Evolutionary conservation across 1,284 basidiomycete genomes (phyloP).

Genomic region (Macrocybe sp.): DNA sequence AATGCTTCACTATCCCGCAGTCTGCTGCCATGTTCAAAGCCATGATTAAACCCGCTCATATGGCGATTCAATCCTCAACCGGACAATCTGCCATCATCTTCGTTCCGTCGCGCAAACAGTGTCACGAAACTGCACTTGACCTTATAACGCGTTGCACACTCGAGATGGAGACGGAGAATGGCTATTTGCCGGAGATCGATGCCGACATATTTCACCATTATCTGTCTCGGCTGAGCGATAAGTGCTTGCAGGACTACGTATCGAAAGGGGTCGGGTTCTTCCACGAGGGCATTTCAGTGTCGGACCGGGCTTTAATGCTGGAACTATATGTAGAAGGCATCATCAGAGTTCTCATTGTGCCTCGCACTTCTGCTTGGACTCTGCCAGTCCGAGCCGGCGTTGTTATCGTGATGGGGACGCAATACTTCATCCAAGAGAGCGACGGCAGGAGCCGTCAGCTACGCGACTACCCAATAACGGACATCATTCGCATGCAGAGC

Average conservation of each 20-base stretch:
- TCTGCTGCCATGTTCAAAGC: slow-evolving; percentile 86
- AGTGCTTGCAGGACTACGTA: slow-evolving; percentile 67
- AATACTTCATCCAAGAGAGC: slow-evolving; percentile 64
- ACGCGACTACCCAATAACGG: slow-evolving; percentile 75
- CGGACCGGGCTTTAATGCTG: slow-evolving; percentile 77
- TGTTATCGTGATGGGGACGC: slow-evolving; percentile 91
- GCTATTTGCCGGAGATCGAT: slow-evolving; percentile 56
- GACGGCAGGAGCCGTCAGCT: slow-evolving; percentile 59
- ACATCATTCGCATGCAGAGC: slow-evolving; percentile 90
- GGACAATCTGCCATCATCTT: slow-evolving; percentile 76
- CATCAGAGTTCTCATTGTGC: slow-evolving; percentile 78
- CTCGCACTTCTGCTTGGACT: slow-evolving; percentile 84
- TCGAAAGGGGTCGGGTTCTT: slow-evolving; percentile 90
- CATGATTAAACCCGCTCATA: slow-evolving; percentile 90
- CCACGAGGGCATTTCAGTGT: slow-evolving; percentile 65
- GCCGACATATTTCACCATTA: slow-evolving; percentile 40
- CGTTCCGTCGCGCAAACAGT: slow-evolving; percentile 84
- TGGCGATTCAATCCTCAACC: slow-evolving; percentile 45
- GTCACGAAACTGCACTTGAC: slow-evolving; percentile 73
- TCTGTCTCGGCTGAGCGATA: slow-evolving; percentile 70
- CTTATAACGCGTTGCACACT: slow-evolving; percentile 87
- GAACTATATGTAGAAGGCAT: slow-evolving; percentile 82
- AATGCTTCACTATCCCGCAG: slow-evolving; percentile 85
- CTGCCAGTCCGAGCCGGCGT: slow-evolving; percentile 76
- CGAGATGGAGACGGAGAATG: slow-evolving; percentile 64